Evolutionary conservation across 1,284 basidiomycete genomes (phyloP), one percentile per base, ranked within the genome.

Genomic region (Exobasidium cylindrosporum): DNA sequence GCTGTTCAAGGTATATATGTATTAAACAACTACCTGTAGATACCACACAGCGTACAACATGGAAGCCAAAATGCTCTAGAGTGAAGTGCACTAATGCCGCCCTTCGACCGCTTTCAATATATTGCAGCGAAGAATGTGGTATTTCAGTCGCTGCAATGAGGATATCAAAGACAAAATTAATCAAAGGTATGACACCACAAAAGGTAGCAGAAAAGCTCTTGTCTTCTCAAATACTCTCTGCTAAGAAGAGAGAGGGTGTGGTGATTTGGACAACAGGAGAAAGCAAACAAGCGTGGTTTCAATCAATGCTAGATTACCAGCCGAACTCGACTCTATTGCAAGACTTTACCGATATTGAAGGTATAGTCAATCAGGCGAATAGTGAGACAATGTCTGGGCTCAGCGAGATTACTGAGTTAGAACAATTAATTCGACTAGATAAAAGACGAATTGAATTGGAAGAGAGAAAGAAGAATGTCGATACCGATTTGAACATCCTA

Each of bases 121-220:
- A 63, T 50, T 67, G 66, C 47, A 62, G 60, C 1, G 63, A 67
- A 31, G 40, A 50, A 47, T 67, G 66, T 57, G 66, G 66, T 35
- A 57, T 67, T 4, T 29, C 55, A 3, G 54, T 58, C 13, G 63
- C 63, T 6, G 58, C 60, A n/a, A 44, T 59, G 29, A 49, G 59
- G 14, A 60, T 63, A 11, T 49, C 58, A 32, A 63, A 61, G 40
- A 59, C 35, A 4, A 61, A 50, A 50, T 14, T 24, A 14, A 26
- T 28, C 2, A 50, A 50, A 24, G 47, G 47, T 13, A 24, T 28
- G 46, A 26, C 6, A 13, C 24, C 46, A 13, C 17, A 17, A 47
- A 47, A 50, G n/a, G 47, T 13, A 21, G 24, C 49, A 1, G 43
- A 21, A 10, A 46, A 54, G 54, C 54, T 62, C 1, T 49, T 57